Evolutionary conservation across 495 filamentous ascomycete species (phyloP).

Genomic region (Trypethelium eluteriae): DNA sequence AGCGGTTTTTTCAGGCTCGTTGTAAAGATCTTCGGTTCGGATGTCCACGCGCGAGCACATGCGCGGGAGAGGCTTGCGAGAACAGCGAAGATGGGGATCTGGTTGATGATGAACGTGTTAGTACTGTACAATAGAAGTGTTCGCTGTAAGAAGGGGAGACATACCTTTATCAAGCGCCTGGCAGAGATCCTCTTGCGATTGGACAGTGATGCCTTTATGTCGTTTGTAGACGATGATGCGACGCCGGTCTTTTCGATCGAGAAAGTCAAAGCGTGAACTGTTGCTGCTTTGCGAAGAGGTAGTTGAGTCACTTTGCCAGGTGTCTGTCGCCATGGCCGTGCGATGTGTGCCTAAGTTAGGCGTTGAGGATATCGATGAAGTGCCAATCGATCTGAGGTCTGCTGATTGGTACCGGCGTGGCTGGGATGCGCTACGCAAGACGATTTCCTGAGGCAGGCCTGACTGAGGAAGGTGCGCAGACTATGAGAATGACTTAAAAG

Average conservation of each 20-base stretch:
- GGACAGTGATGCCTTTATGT: slow-evolving; percentile 27
- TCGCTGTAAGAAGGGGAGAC: slow-evolving; percentile 15
- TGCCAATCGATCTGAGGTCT: background rate
- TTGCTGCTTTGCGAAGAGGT: slow-evolving; percentile 21
- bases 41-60: slow-evolving; percentile 33
- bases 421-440: background rate
- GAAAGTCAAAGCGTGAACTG: slow-evolving; percentile 24
- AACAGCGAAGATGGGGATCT: slow-evolving; percentile 34
- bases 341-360: background rate
- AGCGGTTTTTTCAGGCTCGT: slow-evolving; percentile 27
- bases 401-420: background rate
- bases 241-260: slow-evolving; percentile 31
- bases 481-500: background rate
- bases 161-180: slow-evolving; percentile 31
- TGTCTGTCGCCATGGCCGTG: slow-evolving; percentile 11
- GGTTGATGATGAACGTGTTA: background rate
- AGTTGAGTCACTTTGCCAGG: slow-evolving; percentile 29
- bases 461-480: background rate
- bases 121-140: slow-evolving; percentile 8
- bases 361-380: background rate
- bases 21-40: slow-evolving; percentile 33
- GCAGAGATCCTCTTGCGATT: slow-evolving; percentile 33
- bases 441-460: too few relatives aligned
- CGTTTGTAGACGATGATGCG: slow-evolving; percentile 34
- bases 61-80: slow-evolving; percentile 34